Evolutionary conservation across 164 flowering plant species (phyloP), one percentile per base, ranked within the genome.

Genomic region (Saururus chinensis): DNA sequence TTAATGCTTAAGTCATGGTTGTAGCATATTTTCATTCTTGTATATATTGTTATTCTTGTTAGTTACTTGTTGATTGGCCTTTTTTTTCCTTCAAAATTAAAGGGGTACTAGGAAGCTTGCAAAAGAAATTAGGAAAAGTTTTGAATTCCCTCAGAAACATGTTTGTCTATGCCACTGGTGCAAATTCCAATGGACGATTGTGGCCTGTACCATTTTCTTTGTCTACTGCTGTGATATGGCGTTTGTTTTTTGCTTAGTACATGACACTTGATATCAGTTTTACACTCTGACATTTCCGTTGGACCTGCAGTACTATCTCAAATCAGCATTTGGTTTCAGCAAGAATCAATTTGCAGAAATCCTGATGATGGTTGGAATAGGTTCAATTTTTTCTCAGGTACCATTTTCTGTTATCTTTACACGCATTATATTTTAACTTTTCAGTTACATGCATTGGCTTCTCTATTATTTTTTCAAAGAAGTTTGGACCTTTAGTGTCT

Each of bases 321-420:
- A 91, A 73, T 81, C 95, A 65, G 80, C 74, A 71, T 91, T 91
- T 76, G 92, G 89, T 24, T 91, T 82, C 70, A 70, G 71, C 75
- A 91, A 91, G 71, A 85, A 88, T 69, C 89, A 86, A 64, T 79
- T 83, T 51, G 78, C 96, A n/a, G 93, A 84, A 75, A 80, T 91
- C 61, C 73, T 86, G 70, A 75, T 81, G 81, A 61, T 84, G 84
- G 95, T 86, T 63, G 97, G 88, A 69, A 67, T 84, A 40, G 97
- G 96, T 76, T 86, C 95, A 45, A 86, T 91, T 68, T 63, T 81
- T 55, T 86, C 97, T 67, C 97, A 88, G 97, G 97, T 91, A 79
- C 40, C 19, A 57, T 42, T 42, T n/a, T 42, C 14, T 53, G 22
- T 4, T 53, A n/a, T 22, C 56, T 53, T 1, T 17, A 1, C 56